phyloP scores from a whole-genome alignment of 2,329 filamentous ascomycete genomes.

The Fusarium sp. region DNA sequence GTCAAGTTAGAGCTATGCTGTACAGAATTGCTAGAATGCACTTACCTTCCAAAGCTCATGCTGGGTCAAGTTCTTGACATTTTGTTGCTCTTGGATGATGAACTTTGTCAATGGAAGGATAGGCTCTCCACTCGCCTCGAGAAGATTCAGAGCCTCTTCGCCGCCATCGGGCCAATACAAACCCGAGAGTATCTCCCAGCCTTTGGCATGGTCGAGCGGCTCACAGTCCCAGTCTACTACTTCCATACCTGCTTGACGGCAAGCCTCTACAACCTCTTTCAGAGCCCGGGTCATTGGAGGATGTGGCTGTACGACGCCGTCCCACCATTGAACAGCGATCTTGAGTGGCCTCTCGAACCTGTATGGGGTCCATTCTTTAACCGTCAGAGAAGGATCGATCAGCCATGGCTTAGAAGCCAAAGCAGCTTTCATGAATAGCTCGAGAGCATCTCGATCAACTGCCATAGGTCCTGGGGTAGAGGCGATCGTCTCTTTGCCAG shows the following conservation, averaged over 20 bases:
- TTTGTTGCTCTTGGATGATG: conserved; percentile 64
- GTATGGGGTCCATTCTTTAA: conserved; percentile 49
- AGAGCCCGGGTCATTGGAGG: conserved; percentile 67
- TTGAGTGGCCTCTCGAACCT: conserved; percentile 57
- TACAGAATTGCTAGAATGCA: rapidly evolving
- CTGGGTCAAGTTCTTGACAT: conserved; percentile 53
- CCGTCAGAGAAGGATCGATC: conserved; percentile 46
- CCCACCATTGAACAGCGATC: conserved; percentile 68
- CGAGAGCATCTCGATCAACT: conserved; percentile 48
- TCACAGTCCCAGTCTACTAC: conserved; percentile 63
- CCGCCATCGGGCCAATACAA: conserved; percentile 70
- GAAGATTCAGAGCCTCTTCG: conserved; percentile 58
- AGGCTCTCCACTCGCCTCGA: conserved; percentile 66
- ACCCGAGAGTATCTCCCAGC: conserved; percentile 54
- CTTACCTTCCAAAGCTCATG: conserved; percentile 52
- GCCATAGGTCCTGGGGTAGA: conserved; percentile 49
- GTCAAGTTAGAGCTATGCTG: rapidly evolving
- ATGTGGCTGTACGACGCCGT: conserved; percentile 67
- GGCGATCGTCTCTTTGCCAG: conserved; percentile 49
- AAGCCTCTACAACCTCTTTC: conserved; percentile 61
- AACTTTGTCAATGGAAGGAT: conserved; percentile 65
- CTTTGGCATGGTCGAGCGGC: conserved; percentile 60
- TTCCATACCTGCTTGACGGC: conserved; percentile 58
- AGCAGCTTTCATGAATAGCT: conserved; percentile 49
- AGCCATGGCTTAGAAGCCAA: conserved; percentile 48